Base-by-base conservation (phyloP, 495 filamentous ascomycete species). In the Pyrenopolyporus hunteri region DNA sequence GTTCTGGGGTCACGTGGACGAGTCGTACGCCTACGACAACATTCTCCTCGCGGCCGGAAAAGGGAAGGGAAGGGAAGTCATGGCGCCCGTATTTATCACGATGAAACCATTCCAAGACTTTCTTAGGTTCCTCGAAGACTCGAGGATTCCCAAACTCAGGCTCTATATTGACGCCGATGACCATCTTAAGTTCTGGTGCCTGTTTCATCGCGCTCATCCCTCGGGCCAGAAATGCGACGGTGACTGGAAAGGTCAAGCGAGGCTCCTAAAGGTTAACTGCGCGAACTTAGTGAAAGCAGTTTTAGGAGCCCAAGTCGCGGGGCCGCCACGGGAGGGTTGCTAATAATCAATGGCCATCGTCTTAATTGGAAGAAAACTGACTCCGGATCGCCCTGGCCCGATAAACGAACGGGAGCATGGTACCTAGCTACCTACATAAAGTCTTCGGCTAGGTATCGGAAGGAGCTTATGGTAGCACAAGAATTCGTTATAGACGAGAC, bases 1-100 rank as follows among this genome's bases (percentile, higher is more conserved):
- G 43, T 66, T 69, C 40, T 66, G 57, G 58, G 56, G 63, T 1
- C 33, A 9, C 39, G 48, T 44, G 3, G 66, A 66, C 7, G 57
- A 59, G n/a, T 22, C 26, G 17, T 63, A 40, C 13, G 20, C 5
- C 7, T 57, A 31, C 14, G 44, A 54, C 8, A 20, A 61, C n/a
- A 20, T 66, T 16, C 50, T 37, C 8, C 2, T 61, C 22, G 10
- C 17, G 6, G 32, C 16, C 14, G 40, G 7, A 10, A 48, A 52
- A 8, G 51, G 51, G 11, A 44, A 53, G 13, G 33, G 20, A 1
- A 47, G 9, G 19, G 35, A 57, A 28, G 32, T 53, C 2, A 14
- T 1, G 9, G 50, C 40, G 9, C 57, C 61, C 6, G 23, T 48
- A 3, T 55, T 59, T 22, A 26, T 64, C 35, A 59, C 61, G 20